Evolutionary conservation across 169 alveolate species (phyloP), one percentile per base, ranked within the genome.

Genomic region (Plasmodium gonderi): DNA sequence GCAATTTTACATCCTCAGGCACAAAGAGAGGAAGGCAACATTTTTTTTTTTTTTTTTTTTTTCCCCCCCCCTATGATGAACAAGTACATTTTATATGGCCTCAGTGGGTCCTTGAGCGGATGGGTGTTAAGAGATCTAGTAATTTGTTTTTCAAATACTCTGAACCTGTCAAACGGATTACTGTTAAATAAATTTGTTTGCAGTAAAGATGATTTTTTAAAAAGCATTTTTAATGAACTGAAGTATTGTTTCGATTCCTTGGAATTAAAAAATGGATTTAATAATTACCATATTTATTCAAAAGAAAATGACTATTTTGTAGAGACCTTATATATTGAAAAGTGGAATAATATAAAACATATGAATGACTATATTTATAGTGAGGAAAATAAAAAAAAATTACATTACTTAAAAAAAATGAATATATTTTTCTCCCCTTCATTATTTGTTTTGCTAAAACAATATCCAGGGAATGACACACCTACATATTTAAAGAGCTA

Each of bases 61-160:
- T 11, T 64, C 65, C 20, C 90, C 12, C 64, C 51, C 26, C 14
- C 23, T 8, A 80, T 14, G n/a, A 85, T 85, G 92, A 31, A 74
- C n/a, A 85, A 75, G 42, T 69, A 85, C 68, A 33, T 85, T 76
- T 9, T 85, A 23, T 76, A 23, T 33, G 92, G 92, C 31, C 38
- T 74, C 45, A 40, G 80, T 45, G 89, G 92, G 9, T 76, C 87
- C 14, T 4, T 85, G 33, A 85, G 92, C 67, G 92, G 89, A 40
- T 85, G 92, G 92, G n/a, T 85, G 42, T 85, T 85, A 74, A 72
- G 92, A 75, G 92, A 85, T 36, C 44, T 76, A 78, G 49, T 85
- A n/a, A 36, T 54, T 42, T 76, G 77, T 20, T 40, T 75, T 14
- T 54, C 69, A 51, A 85, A 67, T 20, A 85, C 64, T 44, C 20